Base-by-base conservation (phyloP, 768 basidiomycete genomes). In the Cyathus striatus region DNA sequence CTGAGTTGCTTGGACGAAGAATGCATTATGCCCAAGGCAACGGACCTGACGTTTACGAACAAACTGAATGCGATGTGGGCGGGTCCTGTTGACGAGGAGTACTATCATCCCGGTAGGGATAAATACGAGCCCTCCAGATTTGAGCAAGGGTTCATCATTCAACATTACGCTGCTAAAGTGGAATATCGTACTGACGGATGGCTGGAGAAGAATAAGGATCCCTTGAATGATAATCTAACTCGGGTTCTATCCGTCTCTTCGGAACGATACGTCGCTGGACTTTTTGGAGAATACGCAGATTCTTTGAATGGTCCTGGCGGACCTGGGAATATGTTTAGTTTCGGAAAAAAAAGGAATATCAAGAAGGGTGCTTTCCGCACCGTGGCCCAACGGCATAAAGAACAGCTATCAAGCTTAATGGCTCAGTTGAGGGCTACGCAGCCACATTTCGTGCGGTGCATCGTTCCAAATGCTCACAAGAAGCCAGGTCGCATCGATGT, bases 131-230 rank as follows among this genome's bases (percentile, higher is more conserved):
- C 91, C 0, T 75, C 90, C 3, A 74, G 93, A 6, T 94, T 97
- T 57, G 86, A 90, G 23, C 90, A 92, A 56, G 93, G 94, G 3
- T 99, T 99, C 70, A 81, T 92, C 52, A 78, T 99, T 40, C 82
- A 90, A 48, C 96, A 99, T 58, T 98, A 98, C 55, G 96, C 96
- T 1, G 96, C 93, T 23, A 87, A 82, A 52, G 96, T 99, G 55
- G 94, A 98, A 55, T 99, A 99, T 56, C 79, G 86, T 22, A 97
- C 93, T 2, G 84, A 90, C 27, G 90, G 93, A 13, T 99, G 96
- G 96, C 69, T 99, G 52, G 94, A 95, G 70, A 99, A 98, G 82
- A 99, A 99, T 75, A 96, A 96, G 66, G 96, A 99, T 55, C 96
- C 96, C 0, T 69, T 99, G 45, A 97, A 97, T 58, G 94, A 97